Percentiles rank a stretch among this genome's conserved stretches.
phyloP scores from a whole-genome alignment of 176 grass and related monocot species.

The Coix lacrymajobi region DNA sequence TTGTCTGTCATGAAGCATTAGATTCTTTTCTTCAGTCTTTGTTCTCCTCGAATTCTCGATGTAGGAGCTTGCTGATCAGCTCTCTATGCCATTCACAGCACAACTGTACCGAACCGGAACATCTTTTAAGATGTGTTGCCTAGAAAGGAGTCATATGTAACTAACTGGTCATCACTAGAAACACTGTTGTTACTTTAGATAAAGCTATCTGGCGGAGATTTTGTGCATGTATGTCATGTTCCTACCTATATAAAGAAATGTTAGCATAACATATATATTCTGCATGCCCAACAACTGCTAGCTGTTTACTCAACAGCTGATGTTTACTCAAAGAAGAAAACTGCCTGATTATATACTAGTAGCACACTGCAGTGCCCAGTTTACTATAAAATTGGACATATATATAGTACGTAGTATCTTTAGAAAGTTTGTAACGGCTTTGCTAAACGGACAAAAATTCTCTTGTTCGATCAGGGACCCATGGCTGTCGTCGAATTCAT shows the following conservation, averaged over 20 bases:
- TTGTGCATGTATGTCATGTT: conserved; percentile 14
- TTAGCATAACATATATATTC: too few species aligned
- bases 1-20: neutral
- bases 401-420: neutral
- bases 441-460: conserved; percentile 19
- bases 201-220: conserved; percentile 14
- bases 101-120: conserved; percentile 31
- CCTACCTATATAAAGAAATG: neutral
- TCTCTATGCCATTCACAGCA: conserved; percentile 28
- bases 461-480: conserved; percentile 65
- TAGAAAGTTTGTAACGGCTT: conserved; percentile 14
- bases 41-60: neutral
- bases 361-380: neutral
- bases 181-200: conserved; percentile 41
- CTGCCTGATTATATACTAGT: conserved; percentile 5
- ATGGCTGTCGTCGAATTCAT: conserved; percentile 62
- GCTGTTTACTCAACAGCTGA: neutral
- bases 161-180: conserved; percentile 26
- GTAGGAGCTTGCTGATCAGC: neutral
- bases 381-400: conserved; percentile 10
- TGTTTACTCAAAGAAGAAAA: neutral
- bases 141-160: conserved; percentile 44
- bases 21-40: conserved; percentile 32
- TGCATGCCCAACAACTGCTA: too few species aligned
- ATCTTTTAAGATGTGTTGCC: conserved; percentile 48